phyloP scores from a whole-genome alignment of 495 filamentous ascomycete species.

The Penicillium herquei region DNA sequence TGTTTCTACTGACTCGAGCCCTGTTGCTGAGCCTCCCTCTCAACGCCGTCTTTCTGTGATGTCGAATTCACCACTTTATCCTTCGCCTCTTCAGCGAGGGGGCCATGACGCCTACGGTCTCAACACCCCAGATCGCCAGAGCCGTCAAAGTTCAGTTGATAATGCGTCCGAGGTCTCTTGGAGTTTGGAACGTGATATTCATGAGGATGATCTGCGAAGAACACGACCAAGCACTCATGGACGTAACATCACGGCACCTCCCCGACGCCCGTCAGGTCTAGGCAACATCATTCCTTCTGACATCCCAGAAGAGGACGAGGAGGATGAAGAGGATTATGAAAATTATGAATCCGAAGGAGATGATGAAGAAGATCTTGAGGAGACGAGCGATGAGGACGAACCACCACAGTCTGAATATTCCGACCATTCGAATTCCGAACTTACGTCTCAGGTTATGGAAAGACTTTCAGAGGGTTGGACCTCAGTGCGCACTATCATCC shows the following conservation, averaged over 20 bases:
- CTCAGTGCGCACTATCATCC: conserved; percentile 29
- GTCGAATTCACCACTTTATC: conserved; percentile 28
- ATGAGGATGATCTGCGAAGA: conserved; percentile 39
- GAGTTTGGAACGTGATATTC: conserved; percentile 43
- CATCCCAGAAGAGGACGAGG: conserved; percentile 32
- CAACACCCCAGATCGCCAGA: conserved; percentile 24
- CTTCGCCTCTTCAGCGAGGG: conserved; percentile 28
- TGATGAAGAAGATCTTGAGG: conserved; percentile 28
- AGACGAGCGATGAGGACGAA: too few relatives aligned
- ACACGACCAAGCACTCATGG: conserved; percentile 33
- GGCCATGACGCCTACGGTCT: conserved; percentile 11
- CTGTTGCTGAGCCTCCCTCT: conserved; percentile 22
- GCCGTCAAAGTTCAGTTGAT: conserved; percentile 29
- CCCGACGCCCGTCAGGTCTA: conserved; percentile 41
- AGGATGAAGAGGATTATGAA: background rate
- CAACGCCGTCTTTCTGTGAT: conserved; percentile 20
- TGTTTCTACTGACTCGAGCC: conserved; percentile 37
- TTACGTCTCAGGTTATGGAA: conserved; percentile 1
- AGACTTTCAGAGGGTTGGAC: conserved; percentile 8
- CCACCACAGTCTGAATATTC: background rate
- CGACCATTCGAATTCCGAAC: background rate
- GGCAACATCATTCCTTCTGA: conserved; percentile 22
- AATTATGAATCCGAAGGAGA: conserved; percentile 14
- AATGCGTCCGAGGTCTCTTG: conserved; percentile 40
- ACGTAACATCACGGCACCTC: conserved; percentile 39